Evolutionary conservation across 2,329 filamentous ascomycete genomes (phyloP), one percentile per base, ranked within the genome.

Genomic region (Aspergillus ochraceoroseus): DNA sequence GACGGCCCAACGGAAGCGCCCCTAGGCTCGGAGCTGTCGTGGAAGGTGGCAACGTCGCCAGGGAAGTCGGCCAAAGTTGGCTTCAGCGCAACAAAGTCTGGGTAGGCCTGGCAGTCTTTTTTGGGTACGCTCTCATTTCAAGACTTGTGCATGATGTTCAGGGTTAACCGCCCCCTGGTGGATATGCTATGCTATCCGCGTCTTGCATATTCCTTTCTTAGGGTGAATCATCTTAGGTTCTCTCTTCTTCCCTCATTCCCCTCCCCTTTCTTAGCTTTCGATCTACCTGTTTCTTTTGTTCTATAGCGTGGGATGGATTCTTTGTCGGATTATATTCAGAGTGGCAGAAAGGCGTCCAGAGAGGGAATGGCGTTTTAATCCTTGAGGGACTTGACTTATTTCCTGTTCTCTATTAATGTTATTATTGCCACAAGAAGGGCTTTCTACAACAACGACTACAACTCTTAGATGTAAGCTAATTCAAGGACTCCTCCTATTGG

Each of bases 41-140:
- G n/a, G 85, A 90, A 51, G 87, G 85, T 68, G 64, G 85, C 66
- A 65, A 87, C 75, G 76, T 82, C 70, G 75, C 81, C 39, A 66
- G 85, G 49, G 82, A 92, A 51, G 87, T 83, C 2, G 86, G 87
- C 0, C 81, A 87, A 53, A 79, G 87, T 43, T 96, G 87, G 87
- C 63, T 94, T 48, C 75, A 80, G 51, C 77, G 80, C 47, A 86
- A 95, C 68, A 92, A 87, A 68, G 72, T 89, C 48, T 74, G 84
- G 56, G 70, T 95, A 32, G 75, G 80, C 1, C 77, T 85, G 6
- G 80, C 74, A 0, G 66, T 80, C 12, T 72, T 95, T 18, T 85
- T 96, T 58, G 66, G 83, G 11, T 96, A 95, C 65, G 88, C 94
- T 7, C 66, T 95, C 34, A 73, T 94, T 41, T 84, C 87, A 20